Evolutionary conservation across 177 flowering plant genomes (phyloP), one percentile per base, ranked within the genome.

Genomic region (Viscum album): DNA sequence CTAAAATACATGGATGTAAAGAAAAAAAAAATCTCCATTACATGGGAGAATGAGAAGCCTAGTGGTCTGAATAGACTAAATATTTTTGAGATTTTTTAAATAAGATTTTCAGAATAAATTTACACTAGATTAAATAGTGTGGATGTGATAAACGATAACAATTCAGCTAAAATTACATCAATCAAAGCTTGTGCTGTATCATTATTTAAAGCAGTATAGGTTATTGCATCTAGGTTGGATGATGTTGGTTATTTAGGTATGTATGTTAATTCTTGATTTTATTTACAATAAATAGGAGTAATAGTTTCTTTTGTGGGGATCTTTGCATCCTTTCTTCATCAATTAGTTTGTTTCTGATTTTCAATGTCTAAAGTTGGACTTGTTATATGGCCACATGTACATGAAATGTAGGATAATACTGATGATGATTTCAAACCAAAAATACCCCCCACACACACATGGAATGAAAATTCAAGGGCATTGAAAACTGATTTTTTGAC

Each of bases 171-270:
- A 39, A 69, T 81, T 72, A 80, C 73, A 34, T 90, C 92, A 41
- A 97, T 96, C 24, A 92, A 89, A 82, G 92, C 93, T 19, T 86
- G 88, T 85, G 92, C 97, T 17, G 35, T 39, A 50, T 92, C 93
- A n/a, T 76, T 88, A 80, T 84, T 73, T 68, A 77, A 79, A 78
- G 97, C 89, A 71, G 93, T 90, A 6, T 96, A 86, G 65, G 86
- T 85, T 77, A 78, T 87, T 81, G 84, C 87, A 35, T 81, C 89
- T 73, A 90, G 90, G 68, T 79, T 83, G 73, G 68, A 77, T 74
- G 88, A 88, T 74, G 78, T 56, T 31, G 37, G 37, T 66, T 85
- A 83, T 81, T 90, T 93, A 28, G 85, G 98, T 89, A 84, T 43
- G 71, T 66, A 32, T 24, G 64, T 43, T 10, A 41, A 64, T 72